These are phyloP conservation scores for Aspergillus saccharolyticus DNA, from an alignment of 495 filamentous ascomycete genomes.

Conservation along the genomic window DNA sequence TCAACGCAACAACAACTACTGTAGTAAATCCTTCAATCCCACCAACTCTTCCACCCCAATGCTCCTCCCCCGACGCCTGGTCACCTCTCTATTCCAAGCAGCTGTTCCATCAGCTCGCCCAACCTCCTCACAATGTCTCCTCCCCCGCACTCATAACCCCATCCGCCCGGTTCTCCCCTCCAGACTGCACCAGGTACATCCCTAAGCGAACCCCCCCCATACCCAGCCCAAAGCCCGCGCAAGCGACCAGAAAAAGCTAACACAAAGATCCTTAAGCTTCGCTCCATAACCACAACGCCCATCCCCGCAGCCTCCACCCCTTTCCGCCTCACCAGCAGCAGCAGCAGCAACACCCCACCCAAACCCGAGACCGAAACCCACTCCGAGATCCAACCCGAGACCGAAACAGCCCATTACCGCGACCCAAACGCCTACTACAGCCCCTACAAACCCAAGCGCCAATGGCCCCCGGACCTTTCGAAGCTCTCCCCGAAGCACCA, in stretches of 20 bases:
- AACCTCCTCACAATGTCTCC: slow-evolving; percentile 2
- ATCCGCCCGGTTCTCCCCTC: background rate
- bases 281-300: slow-evolving; percentile 14
- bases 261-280: background rate
- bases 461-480: slow-evolving; percentile 90
- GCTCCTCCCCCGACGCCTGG: slow-evolving; percentile 3
- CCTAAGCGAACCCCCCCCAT: background rate
- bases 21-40: no score
- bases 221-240: background rate
- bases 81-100: background rate
- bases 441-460: slow-evolving; percentile 71
- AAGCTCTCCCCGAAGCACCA: slow-evolving; percentile 77
- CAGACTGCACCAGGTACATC: background rate
- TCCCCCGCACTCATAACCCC: background rate
- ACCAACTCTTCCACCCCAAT: background rate
- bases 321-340: slow-evolving; percentile 34
- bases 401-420: background rate
- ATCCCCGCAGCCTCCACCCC: slow-evolving; percentile 22
- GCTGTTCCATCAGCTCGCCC: background rate
- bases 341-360: no score
- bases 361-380: slow-evolving; percentile 6
- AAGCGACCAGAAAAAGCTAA: background rate
- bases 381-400: slow-evolving; percentile 4
- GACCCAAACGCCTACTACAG: slow-evolving; percentile 36
- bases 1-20: no score